Conservation (phyloP, 2,329 filamentous ascomycete genomes). For the Chrysosporium queenslandicum region DNA sequence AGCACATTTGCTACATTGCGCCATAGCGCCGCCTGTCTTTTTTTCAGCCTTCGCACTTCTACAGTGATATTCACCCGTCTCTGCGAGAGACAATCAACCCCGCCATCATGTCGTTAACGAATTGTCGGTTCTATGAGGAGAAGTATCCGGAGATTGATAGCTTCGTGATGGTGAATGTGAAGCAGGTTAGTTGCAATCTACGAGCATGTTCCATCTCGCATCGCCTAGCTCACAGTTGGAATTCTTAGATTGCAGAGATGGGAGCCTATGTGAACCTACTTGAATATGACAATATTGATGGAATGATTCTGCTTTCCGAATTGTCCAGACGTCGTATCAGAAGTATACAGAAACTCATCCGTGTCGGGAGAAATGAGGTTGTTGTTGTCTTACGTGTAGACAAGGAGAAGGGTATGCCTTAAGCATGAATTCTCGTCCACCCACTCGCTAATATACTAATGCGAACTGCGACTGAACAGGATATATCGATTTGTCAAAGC, state of each 20-base stretch:
- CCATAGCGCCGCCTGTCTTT: not conserved
- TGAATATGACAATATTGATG: slow-evolving; percentile 99
- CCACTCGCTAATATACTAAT: slow-evolving; percentile 17
- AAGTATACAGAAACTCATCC: slow-evolving; percentile 97
- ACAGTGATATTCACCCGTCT: not conserved
- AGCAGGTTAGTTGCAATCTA: slow-evolving; percentile 55
- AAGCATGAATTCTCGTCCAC: not conserved
- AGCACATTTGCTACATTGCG: not conserved
- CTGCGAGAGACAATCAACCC: not conserved
- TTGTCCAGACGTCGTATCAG: slow-evolving; percentile 95
- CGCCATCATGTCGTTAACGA: slow-evolving; percentile 83
- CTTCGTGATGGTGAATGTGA: slow-evolving; percentile 99
- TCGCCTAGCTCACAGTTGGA: not conserved
- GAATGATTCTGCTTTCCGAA: slow-evolving; percentile 98
- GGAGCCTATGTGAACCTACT: slow-evolving; percentile 98
- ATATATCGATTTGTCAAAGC: slow-evolving; percentile 98
- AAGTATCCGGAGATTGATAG: slow-evolving; percentile 97
- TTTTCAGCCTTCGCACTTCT: not conserved
- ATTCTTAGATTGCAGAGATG: slow-evolving; percentile 86
- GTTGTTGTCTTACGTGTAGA: slow-evolving; percentile 97
- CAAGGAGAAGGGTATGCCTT: slow-evolving; percentile 81
- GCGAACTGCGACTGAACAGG: slow-evolving; percentile 37
- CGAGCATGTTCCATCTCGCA: no score
- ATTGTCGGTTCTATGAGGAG: slow-evolving; percentile 95
- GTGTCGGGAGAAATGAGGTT: slow-evolving; percentile 95